Evolutionary conservation across 441 rosid genomes (phyloP).

Genomic region (Brassica hybrid): DNA sequence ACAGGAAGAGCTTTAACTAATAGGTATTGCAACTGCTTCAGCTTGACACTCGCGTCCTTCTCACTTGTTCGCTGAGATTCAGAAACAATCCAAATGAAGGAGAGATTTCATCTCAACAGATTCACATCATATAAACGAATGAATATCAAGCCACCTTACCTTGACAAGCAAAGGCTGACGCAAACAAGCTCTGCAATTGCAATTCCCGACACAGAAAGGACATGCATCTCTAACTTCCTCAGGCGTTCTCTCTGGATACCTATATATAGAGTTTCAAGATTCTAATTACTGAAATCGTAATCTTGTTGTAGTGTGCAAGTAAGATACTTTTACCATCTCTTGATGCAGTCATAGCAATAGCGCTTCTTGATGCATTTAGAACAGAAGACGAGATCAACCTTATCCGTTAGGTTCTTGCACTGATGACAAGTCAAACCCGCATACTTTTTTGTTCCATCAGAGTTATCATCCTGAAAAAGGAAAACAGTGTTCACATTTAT

Average conservation of each 20-base stretch:
- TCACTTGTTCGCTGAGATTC: constrained; percentile 12
- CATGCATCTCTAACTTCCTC: constrained; percentile 58
- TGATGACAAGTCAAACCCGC: constrained; percentile 39
- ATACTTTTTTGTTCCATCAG: constrained; percentile 14
- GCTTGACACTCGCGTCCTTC: constrained; percentile 17
- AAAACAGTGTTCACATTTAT: background rate
- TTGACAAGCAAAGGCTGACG: constrained; percentile 35
- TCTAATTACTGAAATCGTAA: background rate
- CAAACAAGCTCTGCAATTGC: constrained; percentile 83
- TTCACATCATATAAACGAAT: constrained; percentile 38
- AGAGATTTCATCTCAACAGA: constrained; percentile 51
- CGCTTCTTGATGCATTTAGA: constrained; percentile 26
- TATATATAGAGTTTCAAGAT: constrained; percentile 22
- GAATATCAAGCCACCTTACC: background rate
- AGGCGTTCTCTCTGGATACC: constrained; percentile 69
- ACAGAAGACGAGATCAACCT: constrained; percentile 34
- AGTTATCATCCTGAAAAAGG: constrained; percentile 18
- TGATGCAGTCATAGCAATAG: constrained; percentile 54
- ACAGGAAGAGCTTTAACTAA: constrained; percentile 55
- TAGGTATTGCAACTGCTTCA: constrained; percentile 41
- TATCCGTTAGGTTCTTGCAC: constrained; percentile 25
- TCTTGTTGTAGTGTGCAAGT: background rate
- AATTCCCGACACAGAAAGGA: constrained; percentile 73
- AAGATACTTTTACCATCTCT: constrained; percentile 54
- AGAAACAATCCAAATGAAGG: background rate